Evolutionary conservation across 2,329 filamentous ascomycete genomes (phyloP).

Genomic region (Hymenoscyphus occultus): DNA sequence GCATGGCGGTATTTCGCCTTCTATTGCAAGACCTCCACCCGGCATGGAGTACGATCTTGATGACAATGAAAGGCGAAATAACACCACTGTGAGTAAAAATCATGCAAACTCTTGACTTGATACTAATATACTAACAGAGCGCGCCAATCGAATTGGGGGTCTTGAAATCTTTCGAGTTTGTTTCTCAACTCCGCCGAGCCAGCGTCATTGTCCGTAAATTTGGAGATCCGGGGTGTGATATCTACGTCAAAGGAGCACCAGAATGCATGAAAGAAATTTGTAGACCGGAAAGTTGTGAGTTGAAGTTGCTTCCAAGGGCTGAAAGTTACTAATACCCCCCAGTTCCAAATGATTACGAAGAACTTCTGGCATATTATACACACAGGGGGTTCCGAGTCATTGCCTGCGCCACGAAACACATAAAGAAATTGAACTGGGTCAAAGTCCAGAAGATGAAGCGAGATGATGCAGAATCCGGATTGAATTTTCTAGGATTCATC

Average conservation of each 20-base stretch:
- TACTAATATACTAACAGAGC: conserved; percentile 32
- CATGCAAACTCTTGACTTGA: background rate
- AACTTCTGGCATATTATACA: conserved; percentile 84
- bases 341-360: conserved; percentile 87
- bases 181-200: conserved; percentile 85
- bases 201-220: conserved; percentile 91
- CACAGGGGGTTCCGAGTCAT: conserved; percentile 97
- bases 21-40: conserved; percentile 77
- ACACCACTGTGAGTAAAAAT: conserved; percentile 21
- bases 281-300: conserved; percentile 71
- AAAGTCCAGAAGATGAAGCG: conserved; percentile 93
- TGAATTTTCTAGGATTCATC: conserved; percentile 94
- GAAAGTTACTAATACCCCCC: conserved; percentile 7
- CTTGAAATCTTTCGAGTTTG: conserved; percentile 88
- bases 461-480: conserved; percentile 73
- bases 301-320: background rate
- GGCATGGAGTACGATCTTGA: conserved; percentile 56
- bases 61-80: conserved; percentile 41
- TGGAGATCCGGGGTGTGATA: conserved; percentile 75
- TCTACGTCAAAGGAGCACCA: conserved; percentile 95
- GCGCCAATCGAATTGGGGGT: conserved; percentile 80
- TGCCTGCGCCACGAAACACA: conserved; percentile 85
- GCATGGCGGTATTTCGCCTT: conserved; percentile 74
- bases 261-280: conserved; percentile 97
- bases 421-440: conserved; percentile 86